Base-by-base conservation (phyloP, 192 early-diverging fungal species). In the Dissophora globulifera region DNA sequence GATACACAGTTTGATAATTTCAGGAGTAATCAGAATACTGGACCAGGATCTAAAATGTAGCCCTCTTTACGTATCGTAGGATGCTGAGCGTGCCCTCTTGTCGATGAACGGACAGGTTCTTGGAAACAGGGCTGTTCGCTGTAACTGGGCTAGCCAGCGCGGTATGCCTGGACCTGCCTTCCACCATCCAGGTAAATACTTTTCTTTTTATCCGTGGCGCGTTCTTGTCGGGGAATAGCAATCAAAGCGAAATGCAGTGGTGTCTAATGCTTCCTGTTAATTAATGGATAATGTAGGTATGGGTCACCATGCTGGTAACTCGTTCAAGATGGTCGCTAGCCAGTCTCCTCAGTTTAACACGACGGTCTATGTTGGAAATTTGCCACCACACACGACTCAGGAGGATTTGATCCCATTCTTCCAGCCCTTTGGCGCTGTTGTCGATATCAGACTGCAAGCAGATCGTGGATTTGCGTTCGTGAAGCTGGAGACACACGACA, bases 71-170 rank as follows among this genome's bases (percentile, higher is more conserved):
- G 33, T 0, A 41, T 13, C 20, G 35, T 19, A 82, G 80, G 95
- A 97, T 58, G 95, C 95, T 29, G 94, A 97, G 50, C 88, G 84
- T 48, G 94, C 94, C 16, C 92, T 97, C 63, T 69, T 79, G 30
- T 79, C 87, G 27, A 96, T 96, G 95, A 96, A 95, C 75, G 94
- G 93, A 23, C 63, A 75, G 53, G 64, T 31, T 15, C 81, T 97
- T 33, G 95, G 94, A 65, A 90, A 86, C 74, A 86, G 93, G 56
- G 86, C 90, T 51, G 91, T 97, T 61, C 91, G 95, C 42, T 93
- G 94, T 60, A 96, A 96, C 83, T 97, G 95, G 95, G 95, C 95
- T 19, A 97, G 90, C 63, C 94, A 95, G 63, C 94, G 94, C 71
- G 85, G 85, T 29, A 67, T 78, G 67, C 80, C 80, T 27, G 80